Evolutionary conservation across 331 rosid species (phyloP).

Genomic region (Rosa hybrid): DNA sequence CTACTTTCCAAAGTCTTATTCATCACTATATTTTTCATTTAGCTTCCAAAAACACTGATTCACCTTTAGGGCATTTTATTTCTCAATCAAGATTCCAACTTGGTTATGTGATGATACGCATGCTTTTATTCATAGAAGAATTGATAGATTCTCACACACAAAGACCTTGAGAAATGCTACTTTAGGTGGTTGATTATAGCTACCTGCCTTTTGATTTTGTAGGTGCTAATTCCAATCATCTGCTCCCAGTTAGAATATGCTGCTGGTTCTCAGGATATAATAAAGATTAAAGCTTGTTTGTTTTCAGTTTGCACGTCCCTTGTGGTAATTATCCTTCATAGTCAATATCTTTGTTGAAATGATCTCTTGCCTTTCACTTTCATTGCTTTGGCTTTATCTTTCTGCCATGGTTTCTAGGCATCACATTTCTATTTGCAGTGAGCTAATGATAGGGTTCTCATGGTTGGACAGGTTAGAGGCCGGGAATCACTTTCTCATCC

Average conservation of each 20-base stretch:
- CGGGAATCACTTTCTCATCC: conserved; percentile 62
- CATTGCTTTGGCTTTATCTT: background rate
- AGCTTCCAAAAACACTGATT: conserved; percentile 13
- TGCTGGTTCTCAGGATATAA: conserved; percentile 42
- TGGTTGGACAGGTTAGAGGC: conserved; percentile 66
- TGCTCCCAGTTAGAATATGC: conserved; percentile 56
- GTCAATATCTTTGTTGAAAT: conserved; percentile 18
- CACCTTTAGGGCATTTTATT: conserved; percentile 1
- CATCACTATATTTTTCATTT: background rate
- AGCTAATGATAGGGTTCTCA: conserved; percentile 17
- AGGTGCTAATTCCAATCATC: conserved; percentile 74
- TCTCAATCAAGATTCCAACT: background rate
- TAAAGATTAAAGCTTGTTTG: conserved; percentile 69
- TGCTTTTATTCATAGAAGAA: too few relatives aligned
- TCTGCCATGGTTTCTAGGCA: conserved; percentile 24
- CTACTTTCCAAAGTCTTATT: background rate
- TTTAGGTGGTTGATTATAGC: background rate
- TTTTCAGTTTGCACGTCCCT: conserved; percentile 86
- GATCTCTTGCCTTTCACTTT: conserved; percentile 17
- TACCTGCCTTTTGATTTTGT: conserved; percentile 20
- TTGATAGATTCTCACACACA: background rate
- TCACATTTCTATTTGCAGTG: conserved; percentile 23
- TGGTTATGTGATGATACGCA: conserved; percentile 17
- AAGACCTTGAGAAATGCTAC: background rate
- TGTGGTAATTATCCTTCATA: conserved; percentile 48